Base-by-base conservation (phyloP, 352 stramenopile genomes). In the Phytophthora hibernalis region DNA sequence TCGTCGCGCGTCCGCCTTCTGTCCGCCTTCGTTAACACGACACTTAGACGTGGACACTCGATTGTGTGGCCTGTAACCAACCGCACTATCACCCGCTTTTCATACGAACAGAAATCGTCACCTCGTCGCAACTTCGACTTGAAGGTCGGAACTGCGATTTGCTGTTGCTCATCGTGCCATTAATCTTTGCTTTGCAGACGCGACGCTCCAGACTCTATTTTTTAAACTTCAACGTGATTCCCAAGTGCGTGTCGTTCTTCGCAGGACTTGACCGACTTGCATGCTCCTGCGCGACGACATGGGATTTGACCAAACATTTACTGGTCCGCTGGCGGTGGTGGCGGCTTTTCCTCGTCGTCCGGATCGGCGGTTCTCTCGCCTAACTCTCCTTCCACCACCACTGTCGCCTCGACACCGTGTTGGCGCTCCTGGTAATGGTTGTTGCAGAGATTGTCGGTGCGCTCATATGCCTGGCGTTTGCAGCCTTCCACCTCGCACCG, bases 391-490 rank as follows among this genome's bases (percentile, higher is more conserved):
- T 54, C 63, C 18, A 13, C 33, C 20, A 16, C 26, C 13, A 33
- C 43, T 37, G 35, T 44, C 35, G 43, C 21, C 31, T n/a, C n/a
- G n/a, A n/a, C n/a, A n/a, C 61, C 54, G 7, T 69, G 59, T 57
- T 79, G 59, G 24, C 54, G 61, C 53, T 82, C 61, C 52, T 81
- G 64, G 59, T 72, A 88, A 61, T 91, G 83, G 35, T 75, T 79
- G 61, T 89, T 91, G 71, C 83, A 90, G 54, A 88, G 72, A 59
- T 90, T 90, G 13, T 86, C 72, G n/a, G 83, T 92, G 45, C 83
- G 80, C 54, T 92, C 83, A 71, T 91, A 92, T 9, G 83, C 83
- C 61, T 89, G 83, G 12, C 77, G 68, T 50, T 74, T 85, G 68
- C 82, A 92, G 9, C 76, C 74, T 48, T 82, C 67, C 35, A 88